Evolutionary conservation across 345 rosid species (phyloP).

Genomic region (Rhizophora mangle): DNA sequence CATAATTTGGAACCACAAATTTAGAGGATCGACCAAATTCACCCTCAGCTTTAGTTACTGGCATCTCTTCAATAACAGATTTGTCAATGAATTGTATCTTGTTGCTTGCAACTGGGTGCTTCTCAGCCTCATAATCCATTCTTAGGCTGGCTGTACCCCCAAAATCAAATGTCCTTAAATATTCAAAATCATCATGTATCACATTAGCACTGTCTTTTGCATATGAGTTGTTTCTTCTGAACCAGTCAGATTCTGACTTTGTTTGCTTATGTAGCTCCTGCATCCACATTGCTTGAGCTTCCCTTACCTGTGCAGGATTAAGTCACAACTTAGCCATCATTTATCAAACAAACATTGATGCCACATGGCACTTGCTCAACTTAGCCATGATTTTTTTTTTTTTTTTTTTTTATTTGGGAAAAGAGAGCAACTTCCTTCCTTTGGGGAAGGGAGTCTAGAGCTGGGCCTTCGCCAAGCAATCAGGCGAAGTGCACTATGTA

Average conservation of each 20-base stretch:
- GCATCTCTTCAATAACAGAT: conserved; percentile 23
- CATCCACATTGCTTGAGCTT: conserved; percentile 35
- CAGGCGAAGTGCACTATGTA: too few species aligned
- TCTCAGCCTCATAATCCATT: conserved; percentile 16
- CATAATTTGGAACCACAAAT: conserved; percentile 10
- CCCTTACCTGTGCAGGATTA: conserved; percentile 24
- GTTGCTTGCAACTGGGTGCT: conserved; percentile 12
- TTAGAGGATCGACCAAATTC: conserved; percentile 28
- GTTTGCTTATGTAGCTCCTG: conserved; percentile 48
- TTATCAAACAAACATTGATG: neutral
- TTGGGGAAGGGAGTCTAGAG: too few species aligned
- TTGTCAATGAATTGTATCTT: conserved; percentile 25
- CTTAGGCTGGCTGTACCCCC: neutral
- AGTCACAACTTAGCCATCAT: neutral
- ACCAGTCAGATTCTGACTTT: conserved; percentile 31
- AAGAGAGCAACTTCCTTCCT: too few species aligned
- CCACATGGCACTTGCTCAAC: too few species aligned
- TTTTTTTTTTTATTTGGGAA: too few species aligned
- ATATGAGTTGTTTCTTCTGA: conserved; percentile 38
- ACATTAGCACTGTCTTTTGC: conserved; percentile 16
- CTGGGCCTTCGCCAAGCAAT: too few species aligned
- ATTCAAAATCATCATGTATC: conserved; percentile 24
- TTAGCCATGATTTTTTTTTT: too few species aligned
- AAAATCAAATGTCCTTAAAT: conserved; percentile 17
- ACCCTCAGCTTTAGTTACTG: conserved; percentile 27